These are phyloP conservation scores for Aspergillus hiratsukae DNA, from an alignment of 2,329 filamentous ascomycete species.

Conservation along the genomic window DNA sequence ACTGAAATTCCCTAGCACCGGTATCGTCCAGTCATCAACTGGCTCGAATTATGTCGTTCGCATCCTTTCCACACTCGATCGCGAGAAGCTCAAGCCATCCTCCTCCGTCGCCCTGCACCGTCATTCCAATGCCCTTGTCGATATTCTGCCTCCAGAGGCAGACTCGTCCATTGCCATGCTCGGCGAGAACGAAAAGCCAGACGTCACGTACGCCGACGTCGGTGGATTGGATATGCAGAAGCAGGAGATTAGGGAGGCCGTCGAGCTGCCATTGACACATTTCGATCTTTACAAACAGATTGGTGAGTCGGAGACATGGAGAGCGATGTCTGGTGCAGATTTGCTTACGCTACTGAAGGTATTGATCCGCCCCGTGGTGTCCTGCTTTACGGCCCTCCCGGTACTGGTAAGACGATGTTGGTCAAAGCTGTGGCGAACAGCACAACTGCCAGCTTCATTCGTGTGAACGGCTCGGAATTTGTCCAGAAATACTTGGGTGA, in stretches of 20 bases:
- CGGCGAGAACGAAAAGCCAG: conserved; percentile 92
- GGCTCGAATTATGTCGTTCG: conserved; percentile 98
- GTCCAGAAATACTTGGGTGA: conserved; percentile 99
- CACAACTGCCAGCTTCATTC: conserved; percentile 96
- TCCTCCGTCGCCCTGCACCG: conserved; percentile 96
- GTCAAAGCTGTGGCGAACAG: conserved; percentile 98
- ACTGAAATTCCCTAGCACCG: conserved; percentile 59
- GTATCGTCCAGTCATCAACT: conserved; percentile 96
- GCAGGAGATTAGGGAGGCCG: conserved; percentile 96
- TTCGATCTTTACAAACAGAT: conserved; percentile 99
- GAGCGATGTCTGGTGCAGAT: neutral
- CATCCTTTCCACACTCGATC: conserved; percentile 95
- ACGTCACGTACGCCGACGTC: conserved; percentile 96
- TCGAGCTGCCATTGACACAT: conserved; percentile 93
- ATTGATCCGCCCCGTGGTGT: conserved; percentile 97
- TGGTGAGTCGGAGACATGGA: conserved; percentile 45
- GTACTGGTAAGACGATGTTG: conserved; percentile 94
- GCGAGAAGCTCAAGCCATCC: conserved; percentile 94
- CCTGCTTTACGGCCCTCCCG: conserved; percentile 89
- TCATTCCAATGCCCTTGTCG: conserved; percentile 96
- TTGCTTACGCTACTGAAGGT: conserved; percentile 35
- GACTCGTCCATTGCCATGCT: conserved; percentile 99
- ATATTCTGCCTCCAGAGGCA: conserved; percentile 97
- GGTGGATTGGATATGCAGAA: conserved; percentile 99
- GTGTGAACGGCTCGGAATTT: conserved; percentile 96